Conservation (phyloP, 2,329 filamentous ascomycete genomes). For the Sphaerostilbella broomeana region DNA sequence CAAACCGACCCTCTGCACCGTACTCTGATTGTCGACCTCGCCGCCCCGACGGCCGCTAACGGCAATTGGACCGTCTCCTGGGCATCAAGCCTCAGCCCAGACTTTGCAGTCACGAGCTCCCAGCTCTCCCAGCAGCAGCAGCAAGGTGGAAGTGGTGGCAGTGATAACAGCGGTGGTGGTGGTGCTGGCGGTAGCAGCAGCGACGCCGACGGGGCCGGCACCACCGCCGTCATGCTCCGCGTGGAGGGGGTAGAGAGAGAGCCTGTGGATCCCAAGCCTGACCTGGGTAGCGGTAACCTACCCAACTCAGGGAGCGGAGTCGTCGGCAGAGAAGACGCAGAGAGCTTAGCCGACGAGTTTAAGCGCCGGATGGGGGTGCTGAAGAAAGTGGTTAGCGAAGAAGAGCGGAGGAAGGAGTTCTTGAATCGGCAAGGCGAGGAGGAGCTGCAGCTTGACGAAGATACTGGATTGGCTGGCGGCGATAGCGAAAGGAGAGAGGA, state of each 20-base stretch:
- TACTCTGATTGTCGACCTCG: slow-evolving; percentile 51
- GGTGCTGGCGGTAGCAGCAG: slow-evolving; percentile 23
- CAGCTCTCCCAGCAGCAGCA: slow-evolving; percentile 38
- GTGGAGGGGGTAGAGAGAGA: slow-evolving; percentile 35
- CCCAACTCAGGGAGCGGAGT: slow-evolving; percentile 27
- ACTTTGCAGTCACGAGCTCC: slow-evolving; percentile 58
- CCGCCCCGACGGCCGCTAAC: slow-evolving; percentile 19
- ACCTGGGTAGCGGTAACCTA: too few species aligned
- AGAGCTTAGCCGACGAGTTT: slow-evolving; percentile 49
- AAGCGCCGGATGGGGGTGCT: slow-evolving; percentile 50
- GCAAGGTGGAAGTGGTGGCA: slow-evolving; percentile 25
- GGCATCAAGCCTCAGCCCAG: slow-evolving; percentile 64
- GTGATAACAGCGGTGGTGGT: slow-evolving; percentile 19
- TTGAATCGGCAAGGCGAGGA: slow-evolving; percentile 3
- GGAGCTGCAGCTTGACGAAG: slow-evolving; percentile 6
- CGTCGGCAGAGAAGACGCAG: slow-evolving; percentile 41
- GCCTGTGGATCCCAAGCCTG: slow-evolving; percentile 23
- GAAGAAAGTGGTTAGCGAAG: slow-evolving; percentile 47
- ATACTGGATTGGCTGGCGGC: neutral
- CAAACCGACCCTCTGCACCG: slow-evolving; percentile 35
- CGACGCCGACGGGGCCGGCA: neutral
- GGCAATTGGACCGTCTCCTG: slow-evolving; percentile 51
- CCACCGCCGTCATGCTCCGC: slow-evolving; percentile 25
- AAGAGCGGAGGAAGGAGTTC: slow-evolving; percentile 35
- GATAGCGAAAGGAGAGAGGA: neutral